Conservation (phyloP, 257 asterid species). For the Ilex aquifolium region DNA sequence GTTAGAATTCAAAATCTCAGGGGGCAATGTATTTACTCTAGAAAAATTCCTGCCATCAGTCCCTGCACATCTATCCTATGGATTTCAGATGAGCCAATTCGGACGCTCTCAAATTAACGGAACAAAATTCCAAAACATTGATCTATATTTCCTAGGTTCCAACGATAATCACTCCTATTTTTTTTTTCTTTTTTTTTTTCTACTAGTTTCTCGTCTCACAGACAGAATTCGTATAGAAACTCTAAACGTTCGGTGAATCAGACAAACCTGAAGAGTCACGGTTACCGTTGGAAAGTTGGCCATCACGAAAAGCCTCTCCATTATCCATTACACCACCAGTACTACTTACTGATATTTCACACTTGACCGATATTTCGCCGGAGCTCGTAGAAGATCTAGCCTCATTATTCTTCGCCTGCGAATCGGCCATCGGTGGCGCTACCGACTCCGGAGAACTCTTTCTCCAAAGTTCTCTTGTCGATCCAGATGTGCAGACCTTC, state of each 20-base stretch:
- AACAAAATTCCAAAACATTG: too few species aligned
- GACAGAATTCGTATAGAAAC: neutral
- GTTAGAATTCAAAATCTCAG: conserved; percentile 38
- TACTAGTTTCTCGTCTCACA: too few species aligned
- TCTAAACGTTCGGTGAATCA: neutral
- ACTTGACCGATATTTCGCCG: conserved; percentile 38
- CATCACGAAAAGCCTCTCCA: neutral
- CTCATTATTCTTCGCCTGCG: conserved; percentile 22
- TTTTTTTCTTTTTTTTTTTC: too few species aligned
- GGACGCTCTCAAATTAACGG: too few species aligned
- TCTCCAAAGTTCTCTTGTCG: conserved; percentile 11
- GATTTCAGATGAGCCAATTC: too few species aligned
- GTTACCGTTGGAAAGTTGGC: conserved; percentile 28
- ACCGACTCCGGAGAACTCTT: conserved; percentile 28
- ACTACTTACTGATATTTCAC: conserved; percentile 32
- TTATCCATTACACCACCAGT: conserved; percentile 9
- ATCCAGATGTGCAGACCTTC: conserved; percentile 49
- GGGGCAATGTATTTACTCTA: conserved; percentile 43
- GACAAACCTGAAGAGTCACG: conserved; percentile 49
- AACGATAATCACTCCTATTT: too few species aligned
- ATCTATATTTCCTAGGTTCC: too few species aligned
- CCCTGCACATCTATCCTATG: conserved; percentile 29
- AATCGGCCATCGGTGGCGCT: conserved; percentile 33
- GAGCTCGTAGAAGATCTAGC: conserved; percentile 38
- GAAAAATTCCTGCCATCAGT: conserved; percentile 32